Conservation (phyloP, 2,329 filamentous ascomycete genomes). For the Aspergillus tubingensis region DNA sequence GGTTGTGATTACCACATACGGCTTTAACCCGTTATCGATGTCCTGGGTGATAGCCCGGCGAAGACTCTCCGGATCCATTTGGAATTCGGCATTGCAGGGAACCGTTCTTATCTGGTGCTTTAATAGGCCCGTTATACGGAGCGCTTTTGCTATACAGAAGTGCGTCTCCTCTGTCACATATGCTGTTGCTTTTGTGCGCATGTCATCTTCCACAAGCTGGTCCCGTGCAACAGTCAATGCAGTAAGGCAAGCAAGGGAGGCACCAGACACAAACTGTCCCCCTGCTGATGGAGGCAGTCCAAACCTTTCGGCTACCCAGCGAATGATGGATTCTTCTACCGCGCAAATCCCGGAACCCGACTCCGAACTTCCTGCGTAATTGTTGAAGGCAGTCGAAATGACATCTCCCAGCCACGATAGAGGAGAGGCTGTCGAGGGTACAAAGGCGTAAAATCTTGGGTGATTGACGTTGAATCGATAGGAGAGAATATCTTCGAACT, state of each 20-base stretch:
- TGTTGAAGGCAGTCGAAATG: slow-evolving; percentile 3
- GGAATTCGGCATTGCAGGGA: slow-evolving; percentile 15
- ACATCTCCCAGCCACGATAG: slow-evolving; percentile 13
- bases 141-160: slow-evolving; percentile 16
- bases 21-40: not conserved
- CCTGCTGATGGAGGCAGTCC: slow-evolving; percentile 19
- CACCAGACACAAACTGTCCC: slow-evolving; percentile 23
- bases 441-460: slow-evolving; percentile 15
- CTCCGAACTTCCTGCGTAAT: slow-evolving; percentile 4
- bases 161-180: slow-evolving; percentile 24
- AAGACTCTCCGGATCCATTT: slow-evolving; percentile 10
- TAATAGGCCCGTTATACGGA: slow-evolving; percentile 18
- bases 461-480: slow-evolving; percentile 1
- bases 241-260: slow-evolving; percentile 25
- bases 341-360: slow-evolving; percentile 15
- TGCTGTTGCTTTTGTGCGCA: slow-evolving; percentile 10
- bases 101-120: slow-evolving; percentile 18
- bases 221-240: slow-evolving; percentile 24
- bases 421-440: slow-evolving; percentile 11
- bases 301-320: slow-evolving; percentile 19
- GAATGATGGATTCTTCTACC: slow-evolving; percentile 13
- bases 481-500: not conserved
- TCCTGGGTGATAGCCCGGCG: slow-evolving; percentile 10
- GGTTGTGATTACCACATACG: slow-evolving; percentile 21
- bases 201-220: slow-evolving; percentile 6